phyloP scores from a whole-genome alignment of 345 rosid species.

The Citrus glauca region DNA sequence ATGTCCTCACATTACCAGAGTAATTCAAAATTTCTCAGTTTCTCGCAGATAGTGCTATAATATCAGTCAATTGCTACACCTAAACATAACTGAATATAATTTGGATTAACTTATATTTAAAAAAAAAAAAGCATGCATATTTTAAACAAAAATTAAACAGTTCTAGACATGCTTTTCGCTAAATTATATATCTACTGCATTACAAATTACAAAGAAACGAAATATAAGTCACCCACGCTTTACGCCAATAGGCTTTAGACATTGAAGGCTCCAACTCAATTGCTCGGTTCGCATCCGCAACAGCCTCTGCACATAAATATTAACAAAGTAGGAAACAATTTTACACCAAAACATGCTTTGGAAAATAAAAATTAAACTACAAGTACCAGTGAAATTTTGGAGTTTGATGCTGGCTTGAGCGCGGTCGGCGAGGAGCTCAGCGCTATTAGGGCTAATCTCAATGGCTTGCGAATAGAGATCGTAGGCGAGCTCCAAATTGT shows the following conservation, averaged over 20 bases:
- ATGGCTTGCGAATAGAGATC: conserved; percentile 84
- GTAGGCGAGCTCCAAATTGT: conserved; percentile 74
- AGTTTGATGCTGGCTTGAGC: conserved; percentile 91
- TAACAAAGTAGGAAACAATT: not conserved
- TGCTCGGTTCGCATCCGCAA: conserved; percentile 76
- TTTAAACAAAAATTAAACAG: not conserved
- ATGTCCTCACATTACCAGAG: not conserved
- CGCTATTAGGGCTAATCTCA: conserved; percentile 48
- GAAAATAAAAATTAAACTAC: not conserved
- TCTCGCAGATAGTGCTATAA: not conserved
- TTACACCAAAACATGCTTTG: not conserved
- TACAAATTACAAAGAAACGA: not conserved
- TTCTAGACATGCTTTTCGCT: not conserved
- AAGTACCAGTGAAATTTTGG: conserved; percentile 59
- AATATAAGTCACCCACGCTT: conserved; percentile 50
- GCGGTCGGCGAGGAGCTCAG: conserved; percentile 80
- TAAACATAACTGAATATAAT: not conserved
- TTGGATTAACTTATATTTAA: not conserved
- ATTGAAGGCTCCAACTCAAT: conserved; percentile 63
- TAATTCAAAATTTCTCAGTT: not conserved
- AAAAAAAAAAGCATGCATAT: not conserved
- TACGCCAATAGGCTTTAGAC: conserved; percentile 80
- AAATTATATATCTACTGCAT: not conserved
- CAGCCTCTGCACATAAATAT: conserved; percentile 56
- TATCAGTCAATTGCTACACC: not conserved